Evolutionary conservation across 768 basidiomycete species (phyloP).

Genomic region (Phaeotremella skinneri): DNA sequence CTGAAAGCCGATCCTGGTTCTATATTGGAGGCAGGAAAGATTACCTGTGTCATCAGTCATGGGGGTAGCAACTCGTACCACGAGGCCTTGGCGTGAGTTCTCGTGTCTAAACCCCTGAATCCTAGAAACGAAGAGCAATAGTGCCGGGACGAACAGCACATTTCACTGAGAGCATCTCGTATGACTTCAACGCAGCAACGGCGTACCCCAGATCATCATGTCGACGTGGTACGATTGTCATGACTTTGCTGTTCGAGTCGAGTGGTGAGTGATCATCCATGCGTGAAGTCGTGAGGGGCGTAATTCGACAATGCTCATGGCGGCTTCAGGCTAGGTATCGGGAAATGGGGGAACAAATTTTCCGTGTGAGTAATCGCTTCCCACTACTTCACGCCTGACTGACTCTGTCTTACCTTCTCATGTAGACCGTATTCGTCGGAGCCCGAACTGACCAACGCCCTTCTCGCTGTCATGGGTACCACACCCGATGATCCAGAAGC

Average conservation of each 20-base stretch:
- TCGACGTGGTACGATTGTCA: slow-evolving; percentile 25
- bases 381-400: background rate
- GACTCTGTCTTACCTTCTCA: background rate
- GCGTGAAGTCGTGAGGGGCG: background rate
- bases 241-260: slow-evolving; percentile 18
- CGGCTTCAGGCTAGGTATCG: slow-evolving; percentile 12
- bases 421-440: slow-evolving; percentile 9
- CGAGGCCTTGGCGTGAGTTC: slow-evolving; percentile 25
- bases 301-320: too few relatives aligned
- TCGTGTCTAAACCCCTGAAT: too few relatives aligned
- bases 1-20: slow-evolving; percentile 21
- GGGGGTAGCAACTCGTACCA: slow-evolving; percentile 31
- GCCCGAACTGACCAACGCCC: slow-evolving; percentile 14
- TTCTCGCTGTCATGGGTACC: slow-evolving; percentile 11
- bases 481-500: slow-evolving; percentile 7
- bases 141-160: background rate
- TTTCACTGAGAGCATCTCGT: background rate
- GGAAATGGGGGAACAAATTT: slow-evolving; percentile 20
- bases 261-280: background rate
- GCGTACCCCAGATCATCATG: slow-evolving; percentile 21
- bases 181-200: slow-evolving; percentile 8
- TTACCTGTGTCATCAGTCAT: slow-evolving; percentile 20
- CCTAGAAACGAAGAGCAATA: too few relatives aligned
- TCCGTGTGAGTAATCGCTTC: slow-evolving; percentile 11
- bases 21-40: slow-evolving; percentile 24